A percentile compares a stretch with the other conserved stretches of the same genome.
These are phyloP conservation scores for Pseudogymnoascus sp. DNA, from an alignment of 2,329 filamentous ascomycete species.

Conservation along the genomic window DNA sequence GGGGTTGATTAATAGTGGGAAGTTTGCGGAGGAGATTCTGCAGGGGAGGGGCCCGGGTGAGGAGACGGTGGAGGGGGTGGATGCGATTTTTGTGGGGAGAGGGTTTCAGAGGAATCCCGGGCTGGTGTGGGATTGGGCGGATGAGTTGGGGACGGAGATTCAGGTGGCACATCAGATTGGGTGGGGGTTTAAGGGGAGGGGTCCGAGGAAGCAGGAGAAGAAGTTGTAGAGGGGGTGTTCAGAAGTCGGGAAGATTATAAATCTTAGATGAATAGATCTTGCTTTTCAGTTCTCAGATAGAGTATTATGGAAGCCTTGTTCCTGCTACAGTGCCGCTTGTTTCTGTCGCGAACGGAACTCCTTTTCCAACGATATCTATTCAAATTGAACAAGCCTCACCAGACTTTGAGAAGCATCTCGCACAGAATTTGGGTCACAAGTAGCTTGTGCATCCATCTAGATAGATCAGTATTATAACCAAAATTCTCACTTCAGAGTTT, in stretches of 20 bases:
- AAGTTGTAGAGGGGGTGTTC: not conserved
- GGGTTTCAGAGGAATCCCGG: conserved; percentile 54
- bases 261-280: not conserved
- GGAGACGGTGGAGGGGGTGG: conserved; percentile 37
- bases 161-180: conserved; percentile 46
- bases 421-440: no score
- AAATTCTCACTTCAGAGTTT: no score
- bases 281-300: no score
- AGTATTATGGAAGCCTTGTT: no score
- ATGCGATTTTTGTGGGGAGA: conserved; percentile 44
- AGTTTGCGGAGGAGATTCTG: conserved; percentile 42
- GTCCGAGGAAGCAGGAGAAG: conserved; percentile 9
- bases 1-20: conserved; percentile 41
- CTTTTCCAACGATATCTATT: no score
- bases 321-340: no score
- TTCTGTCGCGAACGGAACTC: no score
- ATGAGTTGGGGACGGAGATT: conserved; percentile 43
- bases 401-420: no score
- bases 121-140: conserved; percentile 48
- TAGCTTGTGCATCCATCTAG: no score
- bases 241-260: no score
- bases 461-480: no score
- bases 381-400: no score
- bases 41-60: conserved; percentile 29
- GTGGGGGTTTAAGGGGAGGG: conserved; percentile 46